phyloP scores from a whole-genome alignment of 768 basidiomycete species.

The Podaxis carcinomalis region DNA sequence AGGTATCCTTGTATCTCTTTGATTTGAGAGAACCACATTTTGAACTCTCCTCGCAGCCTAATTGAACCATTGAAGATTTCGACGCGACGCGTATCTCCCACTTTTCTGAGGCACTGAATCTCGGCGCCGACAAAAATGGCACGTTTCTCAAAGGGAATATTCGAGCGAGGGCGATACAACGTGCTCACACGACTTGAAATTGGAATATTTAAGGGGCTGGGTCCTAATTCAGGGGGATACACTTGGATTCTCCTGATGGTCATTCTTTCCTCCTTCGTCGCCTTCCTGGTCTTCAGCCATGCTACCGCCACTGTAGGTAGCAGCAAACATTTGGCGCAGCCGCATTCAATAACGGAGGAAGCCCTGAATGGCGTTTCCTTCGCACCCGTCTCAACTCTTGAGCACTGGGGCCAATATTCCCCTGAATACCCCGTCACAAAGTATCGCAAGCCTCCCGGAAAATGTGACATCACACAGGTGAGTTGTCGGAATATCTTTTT shows the following conservation, averaged over 20 bases:
- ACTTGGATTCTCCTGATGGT: background rate
- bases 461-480: constrained; percentile 58
- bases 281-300: background rate
- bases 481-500: background rate
- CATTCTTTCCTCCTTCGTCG: background rate
- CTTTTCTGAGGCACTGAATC: background rate
- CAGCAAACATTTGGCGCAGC: background rate
- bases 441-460: constrained; percentile 41
- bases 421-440: constrained; percentile 48
- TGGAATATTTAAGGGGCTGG: background rate
- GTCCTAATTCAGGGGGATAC: background rate
- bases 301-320: background rate
- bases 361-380: background rate
- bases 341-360: background rate
- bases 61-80: background rate
- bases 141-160: too few species aligned
- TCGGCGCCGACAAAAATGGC: background rate
- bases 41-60: background rate
- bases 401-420: constrained; percentile 57
- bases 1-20: background rate
- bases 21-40: background rate
- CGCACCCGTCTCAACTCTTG: background rate
- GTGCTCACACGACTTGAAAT: background rate
- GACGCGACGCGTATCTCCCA: background rate
- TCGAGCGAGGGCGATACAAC: background rate